A percentile compares a stretch with the other conserved stretches of the same genome.
These are phyloP conservation scores for Seiridium cupressi DNA, from an alignment of 2,329 filamentous ascomycete species.

Conservation along the genomic window DNA sequence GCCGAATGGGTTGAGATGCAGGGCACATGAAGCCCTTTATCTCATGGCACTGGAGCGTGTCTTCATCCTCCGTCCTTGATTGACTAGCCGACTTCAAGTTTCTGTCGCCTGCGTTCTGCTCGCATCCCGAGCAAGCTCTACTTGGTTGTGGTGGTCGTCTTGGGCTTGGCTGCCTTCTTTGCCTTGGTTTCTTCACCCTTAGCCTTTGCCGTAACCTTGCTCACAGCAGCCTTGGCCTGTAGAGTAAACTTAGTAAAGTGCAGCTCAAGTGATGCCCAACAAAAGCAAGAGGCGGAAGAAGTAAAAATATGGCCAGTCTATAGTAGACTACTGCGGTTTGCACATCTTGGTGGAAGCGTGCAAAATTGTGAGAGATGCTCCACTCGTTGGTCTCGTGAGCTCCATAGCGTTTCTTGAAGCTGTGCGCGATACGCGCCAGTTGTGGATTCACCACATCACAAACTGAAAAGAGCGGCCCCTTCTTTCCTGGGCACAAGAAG, in stretches of 20 bases:
- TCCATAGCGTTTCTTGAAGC: too few species aligned
- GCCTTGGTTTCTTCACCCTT: conserved; percentile 14
- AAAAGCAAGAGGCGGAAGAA: background rate
- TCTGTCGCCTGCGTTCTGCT: background rate
- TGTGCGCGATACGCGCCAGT: too few species aligned
- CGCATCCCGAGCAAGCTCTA: background rate
- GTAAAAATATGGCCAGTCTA: too few species aligned
- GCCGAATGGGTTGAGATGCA: too few species aligned
- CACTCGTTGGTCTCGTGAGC: too few species aligned
- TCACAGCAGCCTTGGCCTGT: conserved; percentile 27
- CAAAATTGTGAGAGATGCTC: background rate
- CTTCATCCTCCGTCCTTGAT: background rate
- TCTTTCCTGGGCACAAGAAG: too few species aligned
- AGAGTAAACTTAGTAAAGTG: background rate
- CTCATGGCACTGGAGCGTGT: background rate
- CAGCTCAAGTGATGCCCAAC: background rate
- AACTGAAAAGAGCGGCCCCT: too few species aligned
- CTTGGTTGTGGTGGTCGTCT: conserved; percentile 13
- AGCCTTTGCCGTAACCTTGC: conserved; percentile 26
- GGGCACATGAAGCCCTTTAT: too few species aligned
- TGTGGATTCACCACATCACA: too few species aligned
- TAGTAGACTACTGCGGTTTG: too few species aligned
- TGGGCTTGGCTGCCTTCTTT: conserved; percentile 27
- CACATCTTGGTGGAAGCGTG: too few species aligned
- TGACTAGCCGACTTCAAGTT: background rate